Evolutionary conservation across 75 land plant species (phyloP).

Genomic region (Pinus taeda): DNA sequence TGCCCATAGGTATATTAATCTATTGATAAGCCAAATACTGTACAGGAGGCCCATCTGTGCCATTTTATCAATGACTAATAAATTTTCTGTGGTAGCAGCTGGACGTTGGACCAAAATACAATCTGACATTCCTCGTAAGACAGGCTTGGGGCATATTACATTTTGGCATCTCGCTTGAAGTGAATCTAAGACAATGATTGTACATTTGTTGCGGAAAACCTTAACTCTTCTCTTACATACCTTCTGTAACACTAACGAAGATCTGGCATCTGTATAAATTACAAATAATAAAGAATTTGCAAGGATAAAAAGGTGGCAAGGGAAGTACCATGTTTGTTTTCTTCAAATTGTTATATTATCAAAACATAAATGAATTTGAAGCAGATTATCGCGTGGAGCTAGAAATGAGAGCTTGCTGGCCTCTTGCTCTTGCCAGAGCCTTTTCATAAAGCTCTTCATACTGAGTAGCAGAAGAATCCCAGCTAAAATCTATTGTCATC

Average conservation of each 20-base stretch:
- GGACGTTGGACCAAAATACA: not conserved
- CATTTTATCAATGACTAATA: slow-evolving; percentile 2
- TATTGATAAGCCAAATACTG: slow-evolving; percentile 6
- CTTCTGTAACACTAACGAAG: not conserved
- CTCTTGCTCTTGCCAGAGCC: slow-evolving; percentile 68
- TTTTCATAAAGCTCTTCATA: slow-evolving; percentile 84
- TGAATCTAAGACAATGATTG: not conserved
- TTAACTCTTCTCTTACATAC: not conserved
- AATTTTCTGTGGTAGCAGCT: not conserved
- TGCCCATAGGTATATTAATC: not conserved
- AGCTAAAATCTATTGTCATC: slow-evolving; percentile 88
- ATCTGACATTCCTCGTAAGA: not conserved
- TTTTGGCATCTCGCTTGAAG: not conserved
- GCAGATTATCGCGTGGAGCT: not conserved
- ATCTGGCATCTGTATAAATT: not conserved
- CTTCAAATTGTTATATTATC: not conserved
- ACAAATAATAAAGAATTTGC: not conserved
- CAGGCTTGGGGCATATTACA: not conserved
- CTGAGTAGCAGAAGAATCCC: slow-evolving; percentile 84
- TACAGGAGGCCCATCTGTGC: not conserved
- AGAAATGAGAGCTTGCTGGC: slow-evolving; percentile 1
- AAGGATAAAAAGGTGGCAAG: not conserved
- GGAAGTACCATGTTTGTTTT: not conserved
- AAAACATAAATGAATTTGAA: not conserved
- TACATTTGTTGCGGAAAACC: not conserved